These are phyloP conservation scores for Hyparrhenia diplandra DNA, from an alignment of 176 grass and related monocot species.

Conservation along the genomic window DNA sequence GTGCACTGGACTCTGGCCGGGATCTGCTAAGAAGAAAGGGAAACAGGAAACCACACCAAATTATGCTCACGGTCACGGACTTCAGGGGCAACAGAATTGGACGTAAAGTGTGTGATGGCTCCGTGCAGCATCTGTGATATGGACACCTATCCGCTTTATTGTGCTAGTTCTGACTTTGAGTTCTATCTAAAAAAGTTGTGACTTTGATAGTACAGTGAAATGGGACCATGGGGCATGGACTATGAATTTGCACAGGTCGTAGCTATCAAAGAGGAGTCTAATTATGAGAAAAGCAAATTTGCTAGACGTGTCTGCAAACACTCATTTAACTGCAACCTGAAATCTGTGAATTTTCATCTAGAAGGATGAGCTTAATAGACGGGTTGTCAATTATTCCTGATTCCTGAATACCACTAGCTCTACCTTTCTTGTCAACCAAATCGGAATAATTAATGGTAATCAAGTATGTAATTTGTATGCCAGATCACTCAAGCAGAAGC, in stretches of 20 bases:
- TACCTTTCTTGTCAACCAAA: neutral
- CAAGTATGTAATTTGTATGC: neutral
- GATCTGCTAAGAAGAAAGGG: constrained; percentile 32
- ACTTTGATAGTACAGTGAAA: neutral
- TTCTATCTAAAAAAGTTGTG: too few species aligned
- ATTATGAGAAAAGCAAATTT: neutral
- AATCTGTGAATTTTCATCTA: neutral
- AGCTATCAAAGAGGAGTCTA: neutral
- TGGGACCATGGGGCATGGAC: neutral
- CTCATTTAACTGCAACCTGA: neutral
- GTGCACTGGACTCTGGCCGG: constrained; percentile 72
- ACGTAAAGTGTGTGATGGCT: neutral
- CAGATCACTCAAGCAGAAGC: neutral
- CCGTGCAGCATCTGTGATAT: neutral
- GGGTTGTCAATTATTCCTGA: too few species aligned
- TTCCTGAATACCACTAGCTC: neutral
- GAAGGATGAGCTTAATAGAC: neutral
- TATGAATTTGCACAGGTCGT: neutral
- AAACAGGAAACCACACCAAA: neutral
- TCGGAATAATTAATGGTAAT: neutral
- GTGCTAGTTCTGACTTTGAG: neutral
- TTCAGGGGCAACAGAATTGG: constrained; percentile 1
- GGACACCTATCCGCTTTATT: neutral
- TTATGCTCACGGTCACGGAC: neutral
- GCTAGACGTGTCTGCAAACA: neutral